Percentiles rank a stretch among this genome's conserved stretches.
Evolutionary conservation across 2,329 filamentous ascomycete genomes (phyloP).

Genomic region (Trichophyton equinum): DNA sequence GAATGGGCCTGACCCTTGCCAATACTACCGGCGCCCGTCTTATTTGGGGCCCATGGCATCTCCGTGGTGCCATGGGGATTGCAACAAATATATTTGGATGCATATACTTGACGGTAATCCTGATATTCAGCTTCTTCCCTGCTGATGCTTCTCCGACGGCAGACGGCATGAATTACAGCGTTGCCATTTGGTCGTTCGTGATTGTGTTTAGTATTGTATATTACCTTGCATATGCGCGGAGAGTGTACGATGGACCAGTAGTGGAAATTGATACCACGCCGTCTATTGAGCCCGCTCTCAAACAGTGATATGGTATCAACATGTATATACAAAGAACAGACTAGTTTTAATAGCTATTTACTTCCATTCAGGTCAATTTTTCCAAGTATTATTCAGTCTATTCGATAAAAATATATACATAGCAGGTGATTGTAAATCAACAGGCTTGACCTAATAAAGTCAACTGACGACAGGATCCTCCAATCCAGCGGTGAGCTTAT

Average conservation of each 20-base stretch:
- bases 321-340: neutral
- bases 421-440: neutral
- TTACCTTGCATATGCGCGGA: conserved; percentile 24
- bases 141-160: conserved; percentile 21
- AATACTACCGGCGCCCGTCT: conserved; percentile 17
- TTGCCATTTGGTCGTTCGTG: conserved; percentile 30
- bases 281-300: neutral
- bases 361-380: neutral
- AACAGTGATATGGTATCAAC: neutral
- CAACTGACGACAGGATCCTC: neutral
- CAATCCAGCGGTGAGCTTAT: conserved; percentile 9
- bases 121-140: conserved; percentile 26
- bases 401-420: neutral
- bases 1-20: conserved; percentile 7
- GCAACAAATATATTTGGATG: conserved; percentile 26
- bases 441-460: no score
- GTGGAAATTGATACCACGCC: conserved; percentile 14
- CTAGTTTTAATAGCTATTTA: neutral
- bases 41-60: conserved; percentile 16
- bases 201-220: conserved; percentile 30
- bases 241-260: conserved; percentile 20
- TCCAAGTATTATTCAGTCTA: neutral
- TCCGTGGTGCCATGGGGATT: conserved; percentile 20
- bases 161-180: conserved; percentile 32
- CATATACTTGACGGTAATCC: conserved; percentile 21